These are phyloP conservation scores for Berkeleyomyces rouxiae DNA, from an alignment of 2,329 filamentous ascomycete species.

Conservation along the genomic window DNA sequence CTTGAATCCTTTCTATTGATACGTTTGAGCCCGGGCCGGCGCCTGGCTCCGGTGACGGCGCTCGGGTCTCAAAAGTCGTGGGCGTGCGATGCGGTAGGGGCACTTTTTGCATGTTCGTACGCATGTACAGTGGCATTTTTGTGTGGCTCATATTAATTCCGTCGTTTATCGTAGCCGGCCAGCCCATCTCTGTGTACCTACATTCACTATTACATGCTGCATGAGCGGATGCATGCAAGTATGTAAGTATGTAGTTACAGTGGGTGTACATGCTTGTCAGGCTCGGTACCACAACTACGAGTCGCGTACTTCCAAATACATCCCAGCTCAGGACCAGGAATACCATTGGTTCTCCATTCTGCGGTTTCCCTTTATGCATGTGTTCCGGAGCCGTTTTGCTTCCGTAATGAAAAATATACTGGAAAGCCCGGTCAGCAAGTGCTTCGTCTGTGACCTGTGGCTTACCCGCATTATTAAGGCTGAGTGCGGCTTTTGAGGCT, in stretches of 20 bases:
- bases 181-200: no score
- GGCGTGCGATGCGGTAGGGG: background rate
- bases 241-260: no score
- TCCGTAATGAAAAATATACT: background rate
- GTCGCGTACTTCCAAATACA: background rate
- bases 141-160: background rate
- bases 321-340: background rate
- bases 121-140: background rate
- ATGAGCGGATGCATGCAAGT: no score
- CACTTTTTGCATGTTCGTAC: background rate
- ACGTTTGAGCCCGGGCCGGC: background rate
- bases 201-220: no score
- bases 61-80: background rate
- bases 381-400: background rate
- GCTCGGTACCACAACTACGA: background rate
- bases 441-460: background rate
- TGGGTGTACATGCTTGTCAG: no score
- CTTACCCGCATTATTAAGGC: background rate
- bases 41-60: background rate
- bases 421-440: background rate
- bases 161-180: no score
- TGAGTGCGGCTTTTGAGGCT: background rate
- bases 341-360: no score
- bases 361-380: background rate
- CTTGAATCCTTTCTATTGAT: slow-evolving; percentile 1